Base-by-base conservation (phyloP, 1,139 yeast genomes). In the Meyerozyma elateridarum region DNA sequence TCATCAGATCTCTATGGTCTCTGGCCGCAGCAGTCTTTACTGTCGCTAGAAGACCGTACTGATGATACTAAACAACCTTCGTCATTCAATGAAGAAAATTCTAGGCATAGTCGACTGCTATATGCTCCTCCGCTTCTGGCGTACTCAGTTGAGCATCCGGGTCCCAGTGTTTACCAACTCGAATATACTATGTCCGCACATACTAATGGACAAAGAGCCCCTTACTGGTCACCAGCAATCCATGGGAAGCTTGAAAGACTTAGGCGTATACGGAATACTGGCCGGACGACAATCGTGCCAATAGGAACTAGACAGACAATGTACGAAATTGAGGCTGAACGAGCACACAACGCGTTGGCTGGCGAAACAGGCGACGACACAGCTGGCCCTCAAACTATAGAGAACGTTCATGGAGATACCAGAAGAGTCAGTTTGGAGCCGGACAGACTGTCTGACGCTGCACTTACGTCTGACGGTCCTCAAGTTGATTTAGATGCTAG, bases 281-380 rank as follows among this genome's bases (percentile, higher is more conserved):
- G 85, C 0, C 72, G 69, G 45, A 45, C 59, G 7, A 60, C 67
- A 20, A 48, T 79, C 22, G 57, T 66, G 18, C 85, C 85, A 0
- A 56, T 75, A 20, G 85, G 85, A 0, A 45, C 78, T 5, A 67
- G 67, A 13, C 69, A 64, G 43, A 77, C 83, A 3, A 64, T 76
- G 74, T 70, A 64, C 22, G 68, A 70, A 33, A 41, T 73, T 39
- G 38, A 46, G 45, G 37, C 40, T 44, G 25, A 64, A 59, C 27
- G 35, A 56, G 38, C 43, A 46, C 22, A 17, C 13, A 45, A 38
- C 11, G 35, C 33, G 4, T 33, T 28, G 12, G 63, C 56, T 20
- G 64, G 54, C 15, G 41, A 30, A 19, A n/a, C n/a, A n/a, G n/a
- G n/a, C n/a, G 47, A 36, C 2, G 45, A 44, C 9, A 29, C 30